These are phyloP conservation scores for Phialemonium atrogriseum DNA, from an alignment of 2,329 filamentous ascomycete species.

Conservation along the genomic window DNA sequence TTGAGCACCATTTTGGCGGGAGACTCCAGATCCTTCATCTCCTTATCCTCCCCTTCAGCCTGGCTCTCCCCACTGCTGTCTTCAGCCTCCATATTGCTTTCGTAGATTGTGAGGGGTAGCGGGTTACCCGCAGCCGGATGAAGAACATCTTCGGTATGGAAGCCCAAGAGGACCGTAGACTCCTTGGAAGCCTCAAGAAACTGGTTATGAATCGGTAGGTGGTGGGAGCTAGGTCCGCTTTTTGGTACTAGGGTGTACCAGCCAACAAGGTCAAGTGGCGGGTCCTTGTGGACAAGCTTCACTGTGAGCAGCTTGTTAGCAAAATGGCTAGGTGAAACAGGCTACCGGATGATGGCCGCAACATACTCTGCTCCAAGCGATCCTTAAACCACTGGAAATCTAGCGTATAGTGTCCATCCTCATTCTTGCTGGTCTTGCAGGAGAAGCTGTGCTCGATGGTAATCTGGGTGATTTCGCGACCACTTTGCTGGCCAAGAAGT, in stretches of 20 bases:
- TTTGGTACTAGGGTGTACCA: conserved; percentile 78
- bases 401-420: conserved; percentile 52
- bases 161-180: conserved; percentile 77
- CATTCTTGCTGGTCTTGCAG: conserved; percentile 47
- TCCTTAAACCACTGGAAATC: conserved; percentile 65
- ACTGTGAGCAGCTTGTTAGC: conserved; percentile 43
- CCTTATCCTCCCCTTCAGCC: conserved; percentile 46
- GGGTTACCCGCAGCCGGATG: conserved; percentile 60
- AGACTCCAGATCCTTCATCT: conserved; percentile 59
- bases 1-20: conserved; percentile 48
- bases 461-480: conserved; percentile 80
- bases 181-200: conserved; percentile 72
- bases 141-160: conserved; percentile 60
- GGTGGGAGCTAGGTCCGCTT: conserved; percentile 60
- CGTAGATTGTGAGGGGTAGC: conserved; percentile 85
- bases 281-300: conserved; percentile 79
- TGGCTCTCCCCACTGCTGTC: conserved; percentile 4
- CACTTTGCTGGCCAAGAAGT: conserved; percentile 85
- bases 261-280: conserved; percentile 77
- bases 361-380: conserved; percentile 77
- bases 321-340: conserved; percentile 3
- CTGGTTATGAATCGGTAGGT: conserved; percentile 69
- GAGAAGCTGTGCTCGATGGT: conserved; percentile 93
- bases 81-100: conserved; percentile 63
- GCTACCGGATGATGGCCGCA: background rate